Base-by-base conservation (phyloP, 179 eudicot genomes). In the Silene noctiflora region DNA sequence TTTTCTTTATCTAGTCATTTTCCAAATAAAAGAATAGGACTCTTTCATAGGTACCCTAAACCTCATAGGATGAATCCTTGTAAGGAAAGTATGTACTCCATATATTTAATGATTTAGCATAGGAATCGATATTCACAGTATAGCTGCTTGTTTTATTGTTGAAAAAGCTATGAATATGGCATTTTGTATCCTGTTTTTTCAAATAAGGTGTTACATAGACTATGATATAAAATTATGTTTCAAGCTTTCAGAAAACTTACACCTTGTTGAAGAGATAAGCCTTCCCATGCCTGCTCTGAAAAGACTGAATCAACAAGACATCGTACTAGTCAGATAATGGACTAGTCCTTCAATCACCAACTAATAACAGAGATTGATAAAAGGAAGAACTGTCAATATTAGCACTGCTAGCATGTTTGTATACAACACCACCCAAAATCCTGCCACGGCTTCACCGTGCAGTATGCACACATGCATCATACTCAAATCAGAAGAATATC, bases 181-280 rank as follows among this genome's bases (percentile, higher is more conserved):
- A 33, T 33, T 33, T 33, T 33, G 39, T 33, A 7, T 33, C 39
- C 39, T 16, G 3, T 24, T 22, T 22, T 55, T 76, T 68, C 44
- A 65, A 27, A 14, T 17, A 69, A 65, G 2, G 58, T 42, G 71
- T 22, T 3, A 6, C 14, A 27, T 22, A 48, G 72, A 68, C 29
- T 20, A 33, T 33, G 73, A 39, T 22, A 51, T 24, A 77, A 13
- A 55, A 46, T 70, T 51, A 44, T 58, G 75, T 61, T 69, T 78
- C 39, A 80, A 75, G 67, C 80, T 78, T 67, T 76, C 75, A 76
- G 90, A 81, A 86, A 78, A 94, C 98, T 90, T 94, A 94, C 98
- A 90, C 94, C 85, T 89, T 90, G 78, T 75, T 88, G 91, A 94
- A 94, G 91, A 94, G 97, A 83, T 92, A 94, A 81, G 98, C 97